These are phyloP conservation scores for Claviceps sp. DNA, from an alignment of 2,329 filamentous ascomycete genomes.

Conservation along the genomic window DNA sequence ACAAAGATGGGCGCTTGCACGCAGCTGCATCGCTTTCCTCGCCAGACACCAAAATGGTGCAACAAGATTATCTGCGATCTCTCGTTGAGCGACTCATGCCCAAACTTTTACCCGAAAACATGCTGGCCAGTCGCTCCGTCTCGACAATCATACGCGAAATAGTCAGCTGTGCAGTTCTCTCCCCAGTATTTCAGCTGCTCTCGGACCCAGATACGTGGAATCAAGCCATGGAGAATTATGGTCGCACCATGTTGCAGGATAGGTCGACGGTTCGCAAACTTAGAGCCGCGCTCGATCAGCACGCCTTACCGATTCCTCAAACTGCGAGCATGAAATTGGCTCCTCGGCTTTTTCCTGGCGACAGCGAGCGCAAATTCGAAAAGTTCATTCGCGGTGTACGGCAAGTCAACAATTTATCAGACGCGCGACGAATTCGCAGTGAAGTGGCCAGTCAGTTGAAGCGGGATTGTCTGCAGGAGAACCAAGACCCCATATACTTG, in stretches of 20 bases:
- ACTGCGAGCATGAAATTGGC: conserved; percentile 52
- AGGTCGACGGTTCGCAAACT: conserved; percentile 88
- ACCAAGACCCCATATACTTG: conserved; percentile 74
- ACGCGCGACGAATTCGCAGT: conserved; percentile 82
- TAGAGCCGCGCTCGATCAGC: conserved; percentile 82
- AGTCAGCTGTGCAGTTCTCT: conserved; percentile 80
- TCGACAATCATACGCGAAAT: conserved; percentile 75
- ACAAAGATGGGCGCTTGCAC: conserved; percentile 77
- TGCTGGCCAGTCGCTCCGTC: conserved; percentile 70
- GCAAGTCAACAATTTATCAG: conserved; percentile 80
- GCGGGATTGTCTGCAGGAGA: conserved; percentile 64
- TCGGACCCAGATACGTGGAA: conserved; percentile 97
- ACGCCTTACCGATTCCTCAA: conserved; percentile 70
- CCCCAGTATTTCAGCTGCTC: conserved; percentile 65
- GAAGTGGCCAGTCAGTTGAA: conserved; percentile 88
- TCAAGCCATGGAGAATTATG: conserved; percentile 81
- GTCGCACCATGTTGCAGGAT: conserved; percentile 80
- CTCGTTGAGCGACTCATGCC: conserved; percentile 62
- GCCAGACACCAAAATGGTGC: conserved; percentile 69
- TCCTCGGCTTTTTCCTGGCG: conserved; percentile 65
- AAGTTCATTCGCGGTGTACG: conserved; percentile 83
- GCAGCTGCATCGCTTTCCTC: conserved; percentile 71
- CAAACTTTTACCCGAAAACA: conserved; percentile 55
- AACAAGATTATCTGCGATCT: conserved; percentile 78
- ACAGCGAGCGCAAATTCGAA: conserved; percentile 88